These are phyloP conservation scores for Blastobotrys persicus DNA, from an alignment of 1,139 yeast species.

Conservation along the genomic window DNA sequence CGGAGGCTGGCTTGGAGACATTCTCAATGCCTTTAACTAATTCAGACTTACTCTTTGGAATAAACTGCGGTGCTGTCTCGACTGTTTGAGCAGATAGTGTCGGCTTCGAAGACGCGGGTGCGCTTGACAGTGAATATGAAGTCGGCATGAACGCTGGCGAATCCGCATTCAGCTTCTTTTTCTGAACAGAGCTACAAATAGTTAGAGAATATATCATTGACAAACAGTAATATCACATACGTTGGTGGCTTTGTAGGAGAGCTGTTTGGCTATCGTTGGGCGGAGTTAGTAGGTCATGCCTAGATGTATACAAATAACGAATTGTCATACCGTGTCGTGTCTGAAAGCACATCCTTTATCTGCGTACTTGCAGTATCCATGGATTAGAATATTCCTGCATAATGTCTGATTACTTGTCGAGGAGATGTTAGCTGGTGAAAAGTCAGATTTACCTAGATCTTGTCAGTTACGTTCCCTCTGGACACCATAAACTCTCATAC, in stretches of 20 bases:
- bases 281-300: background rate
- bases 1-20: no score
- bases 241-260: slow-evolving; percentile 1
- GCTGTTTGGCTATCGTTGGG: background rate
- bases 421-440: slow-evolving; percentile 8
- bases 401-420: slow-evolving; percentile 54
- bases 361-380: slow-evolving; percentile 87
- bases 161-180: slow-evolving; percentile 55
- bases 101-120: slow-evolving; percentile 15
- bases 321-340: slow-evolving; percentile 45
- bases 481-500: background rate
- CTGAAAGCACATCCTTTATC: slow-evolving; percentile 86
- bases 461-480: background rate
- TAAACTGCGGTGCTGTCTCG: slow-evolving; percentile 24
- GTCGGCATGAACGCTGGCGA: slow-evolving; percentile 66
- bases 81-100: slow-evolving; percentile 22
- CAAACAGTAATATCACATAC: background rate
- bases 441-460: slow-evolving; percentile 7
- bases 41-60: slow-evolving; percentile 18
- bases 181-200: slow-evolving; percentile 18
- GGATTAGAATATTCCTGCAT: slow-evolving; percentile 79
- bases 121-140: background rate
- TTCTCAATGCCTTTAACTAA: no score
- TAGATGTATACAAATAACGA: background rate
- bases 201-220: background rate